A percentile compares a stretch with the other conserved stretches of the same genome.
These are phyloP conservation scores for Venturia nashicola DNA, from an alignment of 2,329 filamentous ascomycete species.

Conservation along the genomic window DNA sequence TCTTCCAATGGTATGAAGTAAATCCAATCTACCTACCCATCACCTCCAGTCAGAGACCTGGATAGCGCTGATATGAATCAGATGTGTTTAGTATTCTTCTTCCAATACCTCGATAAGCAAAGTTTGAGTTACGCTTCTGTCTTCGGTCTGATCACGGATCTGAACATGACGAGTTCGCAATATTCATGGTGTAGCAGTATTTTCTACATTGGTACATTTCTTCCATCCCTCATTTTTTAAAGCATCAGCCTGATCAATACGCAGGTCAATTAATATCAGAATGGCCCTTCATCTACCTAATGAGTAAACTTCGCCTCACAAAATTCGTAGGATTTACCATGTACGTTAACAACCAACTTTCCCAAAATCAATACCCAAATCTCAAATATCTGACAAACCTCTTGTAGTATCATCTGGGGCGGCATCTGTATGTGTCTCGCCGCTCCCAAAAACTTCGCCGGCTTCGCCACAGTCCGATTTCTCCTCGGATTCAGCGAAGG, in stretches of 20 bases:
- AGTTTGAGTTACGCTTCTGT: conserved; percentile 38
- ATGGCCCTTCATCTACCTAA: conserved; percentile 39
- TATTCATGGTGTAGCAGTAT: conserved; percentile 38
- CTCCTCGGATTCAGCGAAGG: conserved; percentile 32
- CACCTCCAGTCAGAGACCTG: no score
- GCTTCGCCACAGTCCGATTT: conserved; percentile 12
- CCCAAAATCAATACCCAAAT: no score
- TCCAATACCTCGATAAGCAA: conserved; percentile 34
- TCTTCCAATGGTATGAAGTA: background rate
- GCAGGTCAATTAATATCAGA: conserved; percentile 23
- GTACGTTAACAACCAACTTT: conserved; percentile 5
- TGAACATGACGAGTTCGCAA: conserved; percentile 31
- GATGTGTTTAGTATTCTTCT: conserved; percentile 15
- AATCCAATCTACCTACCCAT: no score
- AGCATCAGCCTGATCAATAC: background rate
- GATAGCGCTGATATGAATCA: no score
- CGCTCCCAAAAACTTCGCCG: conserved; percentile 27
- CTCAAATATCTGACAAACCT: no score
- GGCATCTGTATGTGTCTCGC: conserved; percentile 33
- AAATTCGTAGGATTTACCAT: conserved; percentile 38
- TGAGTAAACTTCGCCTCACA: conserved; percentile 36
- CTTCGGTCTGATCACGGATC: conserved; percentile 34
- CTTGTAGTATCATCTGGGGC: conserved; percentile 27
- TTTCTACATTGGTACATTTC: conserved; percentile 32
- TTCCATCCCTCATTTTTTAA: background rate